Conservation (phyloP, 148 eudicot species). For the Limonium bicolor region DNA sequence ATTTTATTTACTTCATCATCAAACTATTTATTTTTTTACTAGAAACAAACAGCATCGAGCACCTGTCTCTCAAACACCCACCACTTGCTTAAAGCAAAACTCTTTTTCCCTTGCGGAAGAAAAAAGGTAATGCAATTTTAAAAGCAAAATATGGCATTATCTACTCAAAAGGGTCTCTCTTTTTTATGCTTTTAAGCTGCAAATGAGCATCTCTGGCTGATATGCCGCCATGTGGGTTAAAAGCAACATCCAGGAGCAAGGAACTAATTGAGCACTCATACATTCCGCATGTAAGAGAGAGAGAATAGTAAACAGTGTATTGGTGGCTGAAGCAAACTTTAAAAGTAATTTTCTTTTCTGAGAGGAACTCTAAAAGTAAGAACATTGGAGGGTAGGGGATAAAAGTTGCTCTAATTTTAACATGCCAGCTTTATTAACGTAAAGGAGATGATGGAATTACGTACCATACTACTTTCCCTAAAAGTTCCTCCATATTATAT, state of each 20-base stretch:
- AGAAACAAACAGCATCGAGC: conserved; percentile 9
- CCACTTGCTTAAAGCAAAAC: conserved; percentile 40
- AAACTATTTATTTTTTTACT: conserved; percentile 4
- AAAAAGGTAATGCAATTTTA: conserved; percentile 18
- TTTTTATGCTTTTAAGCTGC: conserved; percentile 42
- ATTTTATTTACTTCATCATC: conserved; percentile 11
- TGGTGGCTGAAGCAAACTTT: conserved; percentile 27
- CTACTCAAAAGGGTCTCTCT: conserved; percentile 50
- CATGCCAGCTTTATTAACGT: conserved; percentile 53
- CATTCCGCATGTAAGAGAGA: conserved; percentile 8
- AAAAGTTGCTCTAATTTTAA: conserved; percentile 70
- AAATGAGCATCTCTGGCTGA: conserved; percentile 41
- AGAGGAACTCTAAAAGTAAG: conserved; percentile 8
- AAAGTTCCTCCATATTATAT: conserved; percentile 38
- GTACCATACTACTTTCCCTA: conserved; percentile 57
- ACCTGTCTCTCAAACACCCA: not conserved
- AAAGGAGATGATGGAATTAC: conserved; percentile 59
- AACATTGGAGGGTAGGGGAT: conserved; percentile 8
- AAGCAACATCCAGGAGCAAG: conserved; percentile 18
- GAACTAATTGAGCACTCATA: conserved; percentile 10
- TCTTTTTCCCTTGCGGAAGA: conserved; percentile 9
- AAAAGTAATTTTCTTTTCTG: conserved; percentile 21
- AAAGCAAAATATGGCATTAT: conserved; percentile 67
- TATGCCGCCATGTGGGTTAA: conserved; percentile 38
- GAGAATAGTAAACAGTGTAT: conserved; percentile 10